A percentile compares a stretch with the other conserved stretches of the same genome.
These are phyloP conservation scores for Phytopythium litorale DNA, from an alignment of 352 stramenopile genomes.

Conservation along the genomic window DNA sequence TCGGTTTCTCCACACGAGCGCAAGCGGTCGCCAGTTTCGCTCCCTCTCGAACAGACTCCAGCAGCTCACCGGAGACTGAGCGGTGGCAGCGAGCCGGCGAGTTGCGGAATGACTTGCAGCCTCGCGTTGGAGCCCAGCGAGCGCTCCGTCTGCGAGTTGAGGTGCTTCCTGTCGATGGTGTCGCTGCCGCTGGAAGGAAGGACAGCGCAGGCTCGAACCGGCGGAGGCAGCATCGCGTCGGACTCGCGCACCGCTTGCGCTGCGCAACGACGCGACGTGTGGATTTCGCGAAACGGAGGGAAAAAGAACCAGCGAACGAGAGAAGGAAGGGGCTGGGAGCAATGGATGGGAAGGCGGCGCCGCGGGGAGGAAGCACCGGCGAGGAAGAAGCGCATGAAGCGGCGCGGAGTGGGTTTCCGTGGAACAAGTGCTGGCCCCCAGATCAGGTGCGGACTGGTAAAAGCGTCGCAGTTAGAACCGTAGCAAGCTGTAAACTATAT, in stretches of 20 bases:
- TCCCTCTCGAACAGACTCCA: neutral
- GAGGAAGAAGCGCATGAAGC: neutral
- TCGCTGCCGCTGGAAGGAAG: neutral
- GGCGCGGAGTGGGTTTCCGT: neutral
- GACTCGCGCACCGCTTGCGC: neutral
- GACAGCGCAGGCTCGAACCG: neutral
- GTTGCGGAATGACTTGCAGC: neutral
- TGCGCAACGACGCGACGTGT: slow-evolving; percentile 1
- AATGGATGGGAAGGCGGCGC: neutral
- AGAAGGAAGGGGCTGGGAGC: neutral
- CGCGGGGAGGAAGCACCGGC: neutral
- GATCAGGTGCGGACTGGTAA: neutral
- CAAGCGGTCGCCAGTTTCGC: neutral
- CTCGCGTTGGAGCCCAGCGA: neutral
- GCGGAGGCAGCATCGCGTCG: neutral
- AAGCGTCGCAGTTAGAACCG: neutral
- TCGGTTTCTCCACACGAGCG: neutral
- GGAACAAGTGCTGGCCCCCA: neutral
- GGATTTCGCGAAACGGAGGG: slow-evolving; percentile 1
- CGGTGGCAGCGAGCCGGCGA: neutral
- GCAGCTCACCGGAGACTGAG: neutral
- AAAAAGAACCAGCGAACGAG: neutral
- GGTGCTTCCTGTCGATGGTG: neutral
- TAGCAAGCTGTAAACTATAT: neutral
- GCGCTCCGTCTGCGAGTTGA: slow-evolving; percentile 1